phyloP scores from a whole-genome alignment of 2,329 filamentous ascomycete genomes.

The Fonsecaea erecta region DNA sequence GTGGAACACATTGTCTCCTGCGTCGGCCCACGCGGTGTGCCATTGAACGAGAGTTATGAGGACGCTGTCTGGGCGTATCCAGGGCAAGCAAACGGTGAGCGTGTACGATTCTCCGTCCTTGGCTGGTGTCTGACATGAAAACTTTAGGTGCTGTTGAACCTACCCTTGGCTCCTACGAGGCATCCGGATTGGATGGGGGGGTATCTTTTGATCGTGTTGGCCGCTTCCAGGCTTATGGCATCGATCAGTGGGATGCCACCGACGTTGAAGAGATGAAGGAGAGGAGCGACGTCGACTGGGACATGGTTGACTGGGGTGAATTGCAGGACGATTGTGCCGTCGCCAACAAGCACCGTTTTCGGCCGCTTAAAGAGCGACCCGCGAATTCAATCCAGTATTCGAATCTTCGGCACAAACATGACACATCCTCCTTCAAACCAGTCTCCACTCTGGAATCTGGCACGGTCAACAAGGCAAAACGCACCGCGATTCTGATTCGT shows the following conservation, averaged over 20 bases:
- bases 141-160: constrained; percentile 38
- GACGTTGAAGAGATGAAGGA: constrained; percentile 40
- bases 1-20: constrained; percentile 59
- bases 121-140: constrained; percentile 15
- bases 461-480: constrained; percentile 41
- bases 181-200: constrained; percentile 65
- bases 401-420: constrained; percentile 38
- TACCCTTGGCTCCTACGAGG: constrained; percentile 65
- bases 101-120: neutral
- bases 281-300: constrained; percentile 56
- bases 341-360: constrained; percentile 68
- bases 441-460: constrained; percentile 33
- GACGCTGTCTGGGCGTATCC: constrained; percentile 68
- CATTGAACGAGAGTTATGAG: constrained; percentile 60
- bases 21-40: constrained; percentile 60
- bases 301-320: constrained; percentile 70
- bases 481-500: constrained; percentile 80
- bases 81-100: constrained; percentile 35
- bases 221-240: constrained; percentile 65
- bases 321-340: constrained; percentile 70
- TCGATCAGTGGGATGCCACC: constrained; percentile 40
- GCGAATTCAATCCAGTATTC: constrained; percentile 40
- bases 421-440: constrained; percentile 27
- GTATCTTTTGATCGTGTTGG: constrained; percentile 73
- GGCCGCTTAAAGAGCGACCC: constrained; percentile 33